Base-by-base conservation (phyloP, 305 asterid species). In the Andrographis paniculata region DNA sequence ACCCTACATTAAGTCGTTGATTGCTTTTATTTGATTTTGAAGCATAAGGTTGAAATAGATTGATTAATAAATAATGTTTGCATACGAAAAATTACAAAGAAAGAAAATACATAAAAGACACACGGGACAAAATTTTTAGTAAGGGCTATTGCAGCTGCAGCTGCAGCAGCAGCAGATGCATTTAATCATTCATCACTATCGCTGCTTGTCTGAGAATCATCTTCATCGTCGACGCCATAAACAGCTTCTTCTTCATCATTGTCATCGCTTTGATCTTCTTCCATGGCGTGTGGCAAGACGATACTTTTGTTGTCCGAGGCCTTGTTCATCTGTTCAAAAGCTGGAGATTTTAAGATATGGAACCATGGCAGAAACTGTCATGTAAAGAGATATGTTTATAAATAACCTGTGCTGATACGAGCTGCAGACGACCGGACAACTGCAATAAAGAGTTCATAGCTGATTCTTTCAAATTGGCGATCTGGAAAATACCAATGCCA, bases 341-440 rank as follows among this genome's bases (percentile, higher is more conserved):
- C 24, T 8, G 30, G 11, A 37, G 13, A 20, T 18, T 30, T 19
- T 10, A 11, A 33, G n/a, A 21, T 4, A 18, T 2, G 43, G 33
- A 30, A 31, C 7, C 23, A 2, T 13, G 20, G 2, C 2, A 20
- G 13, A 22, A 42, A 40, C 23, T 0, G 42, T 50, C 18, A 36
- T 30, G 27, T 39, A 9, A 28, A 54, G 23, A 55, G 35, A 45
- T 13, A 19, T 0, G 20, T 14, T 46, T 46, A 44, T 30, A 50
- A 63, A 20, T 55, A 42, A 89, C 99, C 96, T 86, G 94, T 58
- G 95, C 80, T 7, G 67, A 71, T 17, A 91, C 76, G 22, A 91
- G 96, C 48, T 91, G 96, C 71, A 86, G 58, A 60, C 95, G 87
- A 37, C 99, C 99, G 46, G 92, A 80, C 53, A 91, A 71, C 63